Evolutionary conservation across 441 rosid species (phyloP).

Genomic region (Aleurites moluccanus): DNA sequence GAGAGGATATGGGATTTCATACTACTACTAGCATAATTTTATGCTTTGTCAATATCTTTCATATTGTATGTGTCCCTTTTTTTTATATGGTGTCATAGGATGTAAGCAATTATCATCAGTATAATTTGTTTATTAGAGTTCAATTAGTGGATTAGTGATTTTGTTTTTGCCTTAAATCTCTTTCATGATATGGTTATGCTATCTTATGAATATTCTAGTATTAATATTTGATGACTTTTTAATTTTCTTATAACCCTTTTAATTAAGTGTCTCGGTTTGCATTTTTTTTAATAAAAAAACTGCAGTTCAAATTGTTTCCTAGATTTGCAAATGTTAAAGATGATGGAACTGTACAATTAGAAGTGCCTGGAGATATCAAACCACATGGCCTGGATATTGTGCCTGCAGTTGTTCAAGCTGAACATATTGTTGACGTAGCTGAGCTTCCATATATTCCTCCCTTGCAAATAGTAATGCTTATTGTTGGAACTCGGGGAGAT

Average conservation of each 20-base stretch:
- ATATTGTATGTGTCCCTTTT: not conserved
- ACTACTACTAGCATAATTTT: not conserved
- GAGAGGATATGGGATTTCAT: not conserved
- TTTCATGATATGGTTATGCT: not conserved
- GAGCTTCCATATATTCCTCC: conserved; percentile 37
- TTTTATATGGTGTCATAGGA: not conserved
- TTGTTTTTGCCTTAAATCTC: not conserved
- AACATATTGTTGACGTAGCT: conserved; percentile 17
- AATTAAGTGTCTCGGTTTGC: not conserved
- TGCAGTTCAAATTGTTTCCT: conserved; percentile 51
- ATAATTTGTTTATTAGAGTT: not conserved
- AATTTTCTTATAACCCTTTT: not conserved
- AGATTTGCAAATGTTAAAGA: conserved; percentile 39
- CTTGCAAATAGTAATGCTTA: conserved; percentile 53
- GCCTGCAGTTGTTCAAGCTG: conserved; percentile 28
- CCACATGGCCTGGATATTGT: conserved; percentile 33
- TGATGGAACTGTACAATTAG: conserved; percentile 52
- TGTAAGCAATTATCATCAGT: not conserved
- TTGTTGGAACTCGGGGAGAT: conserved; percentile 62
- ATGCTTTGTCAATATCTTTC: not conserved
- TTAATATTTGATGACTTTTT: not conserved
- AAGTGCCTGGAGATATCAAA: conserved; percentile 42
- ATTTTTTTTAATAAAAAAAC: not conserved
- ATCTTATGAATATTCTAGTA: not conserved
- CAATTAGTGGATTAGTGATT: not conserved